Evolutionary conservation across 2,329 filamentous ascomycete genomes (phyloP), one percentile per base, ranked within the genome.

Genomic region (Amylocarpus encephaloides): DNA sequence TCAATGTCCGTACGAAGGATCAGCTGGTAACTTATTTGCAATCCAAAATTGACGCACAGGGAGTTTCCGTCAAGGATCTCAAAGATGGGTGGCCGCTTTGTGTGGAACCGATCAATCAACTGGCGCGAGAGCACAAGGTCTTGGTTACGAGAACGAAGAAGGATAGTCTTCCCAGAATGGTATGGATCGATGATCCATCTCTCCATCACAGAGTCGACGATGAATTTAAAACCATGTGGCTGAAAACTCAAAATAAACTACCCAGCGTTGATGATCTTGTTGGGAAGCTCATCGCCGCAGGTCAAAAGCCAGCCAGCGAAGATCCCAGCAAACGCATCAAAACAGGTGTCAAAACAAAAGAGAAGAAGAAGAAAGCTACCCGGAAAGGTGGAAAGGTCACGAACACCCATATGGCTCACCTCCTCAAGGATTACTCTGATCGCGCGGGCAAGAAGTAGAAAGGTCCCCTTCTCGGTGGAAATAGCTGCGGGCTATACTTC

Each of bases 11-110:
- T 60, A 84, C 82, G 62, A 82, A 83, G 52, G 83, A 85, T 35
- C 82, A 90, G 61, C 79, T 98, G 48, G 80, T 95, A 48, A 80
- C 79, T 49, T 86, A 88, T 65, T 79, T 98, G 30, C 90, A 95
- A 70, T 76, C 78, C 48, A 90, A 91, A 69, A 82, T 80, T 46
- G 90, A 90, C 52, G 87, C 88, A 1, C 82, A 85, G 57, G 89
- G 88, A 11, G 80, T 97, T 48, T 78, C 77, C 34, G 88, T 97
- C 55, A 90, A 89, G 67, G 90, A 96, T 62, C 78, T 98, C 54
- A 95, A 95, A 70, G 93, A 98, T 66, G 93, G 93, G 56, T 98
- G 93, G 93, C 83, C 85, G 19, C 84, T 85, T 61, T 94, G 89
- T 63, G 83, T 91, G 53, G 79, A 85, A 16, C 79, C 86, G 9